Base-by-base conservation (phyloP, 768 basidiomycete genomes). In the Auricularia cornea region DNA sequence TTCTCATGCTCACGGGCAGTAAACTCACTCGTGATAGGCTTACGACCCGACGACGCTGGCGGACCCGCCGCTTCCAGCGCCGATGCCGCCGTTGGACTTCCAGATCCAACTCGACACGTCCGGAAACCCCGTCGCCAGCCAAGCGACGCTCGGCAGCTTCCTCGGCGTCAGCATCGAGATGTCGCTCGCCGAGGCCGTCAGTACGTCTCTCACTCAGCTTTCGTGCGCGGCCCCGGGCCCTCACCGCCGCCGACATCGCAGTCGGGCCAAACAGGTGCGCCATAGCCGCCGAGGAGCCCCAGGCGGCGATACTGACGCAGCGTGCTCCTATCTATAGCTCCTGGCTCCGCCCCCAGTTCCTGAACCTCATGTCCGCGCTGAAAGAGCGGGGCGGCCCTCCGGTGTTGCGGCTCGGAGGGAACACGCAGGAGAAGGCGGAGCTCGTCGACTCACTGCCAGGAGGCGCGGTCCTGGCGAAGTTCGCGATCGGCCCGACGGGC, bases 131-230 rank as follows among this genome's bases (percentile, higher is more conserved):
- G 20, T 26, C 10, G 54, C 54, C 10, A 31, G 54, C 11, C 54
- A 28, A 26, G 54, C 16, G 16, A 16, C 14, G 30, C 28, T 31
- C 8, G 86, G 84, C 23, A 79, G 83, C n/a, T 81, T 80, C 48
- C 71, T 85, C 60, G 86, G 86, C 0, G 87, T 87, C 65, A 81
- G 80, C 1, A 76, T 88, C 31, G 87, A 88, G 71, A 79, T 87
- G 76, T 84, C 83, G 23, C 83, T 87, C 11, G 79, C 80, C 3
- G 81, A 82, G 64, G 81, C 82, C 69, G 73, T 81, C 59, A 65
- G 72, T 76, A 48, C 65, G 83, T 80, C 14, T 1, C 60, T 29
- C n/a, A 26, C 54, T 29, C 28, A 20, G 29, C 28, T 16, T 18
- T 12, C 20, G 44, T 23, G 1, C 12, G 14, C 32, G 16, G 33